These are phyloP conservation scores for Paecilomyces dactylethromorphus DNA, from an alignment of 2,329 filamentous ascomycete species.

Conservation along the genomic window DNA sequence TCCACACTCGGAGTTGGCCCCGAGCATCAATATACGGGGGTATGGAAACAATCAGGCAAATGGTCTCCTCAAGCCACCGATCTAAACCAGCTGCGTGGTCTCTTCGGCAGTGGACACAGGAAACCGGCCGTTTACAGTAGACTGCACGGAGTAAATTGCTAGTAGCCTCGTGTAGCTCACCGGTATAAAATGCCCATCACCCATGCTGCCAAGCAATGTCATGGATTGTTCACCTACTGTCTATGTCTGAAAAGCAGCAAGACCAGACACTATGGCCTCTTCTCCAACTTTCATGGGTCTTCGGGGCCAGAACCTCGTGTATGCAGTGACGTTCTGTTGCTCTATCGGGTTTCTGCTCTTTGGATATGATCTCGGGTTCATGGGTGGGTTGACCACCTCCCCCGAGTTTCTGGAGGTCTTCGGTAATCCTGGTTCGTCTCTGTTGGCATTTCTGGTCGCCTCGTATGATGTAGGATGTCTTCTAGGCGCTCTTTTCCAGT, in stretches of 20 bases:
- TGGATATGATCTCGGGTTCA: conserved; percentile 38
- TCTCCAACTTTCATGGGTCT: conserved; percentile 6
- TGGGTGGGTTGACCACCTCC: conserved; percentile 14
- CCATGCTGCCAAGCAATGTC: too few relatives aligned
- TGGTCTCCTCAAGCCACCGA: neutral
- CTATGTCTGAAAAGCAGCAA: neutral
- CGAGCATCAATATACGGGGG: neutral
- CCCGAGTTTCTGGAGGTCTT: conserved; percentile 8
- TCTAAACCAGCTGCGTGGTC: neutral
- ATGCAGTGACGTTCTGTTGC: conserved; percentile 15
- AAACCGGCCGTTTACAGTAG: too few relatives aligned
- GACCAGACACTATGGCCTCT: neutral
- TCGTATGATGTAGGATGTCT: conserved; percentile 20
- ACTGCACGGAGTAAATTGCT: too few relatives aligned
- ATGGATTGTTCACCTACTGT: too few relatives aligned
- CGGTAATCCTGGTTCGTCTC: conserved; percentile 13
- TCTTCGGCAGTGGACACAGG: too few relatives aligned
- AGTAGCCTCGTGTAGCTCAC: too few relatives aligned
- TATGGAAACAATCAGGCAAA: neutral
- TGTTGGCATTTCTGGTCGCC: conserved; percentile 15
- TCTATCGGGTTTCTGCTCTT: conserved; percentile 38
- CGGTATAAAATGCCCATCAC: too few relatives aligned
- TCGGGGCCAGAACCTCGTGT: conserved; percentile 12
- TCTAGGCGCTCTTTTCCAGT: conserved; percentile 20
- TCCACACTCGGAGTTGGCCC: neutral